Evolutionary conservation across 1,284 basidiomycete species (phyloP).

Genomic region (Ustilago curta): DNA sequence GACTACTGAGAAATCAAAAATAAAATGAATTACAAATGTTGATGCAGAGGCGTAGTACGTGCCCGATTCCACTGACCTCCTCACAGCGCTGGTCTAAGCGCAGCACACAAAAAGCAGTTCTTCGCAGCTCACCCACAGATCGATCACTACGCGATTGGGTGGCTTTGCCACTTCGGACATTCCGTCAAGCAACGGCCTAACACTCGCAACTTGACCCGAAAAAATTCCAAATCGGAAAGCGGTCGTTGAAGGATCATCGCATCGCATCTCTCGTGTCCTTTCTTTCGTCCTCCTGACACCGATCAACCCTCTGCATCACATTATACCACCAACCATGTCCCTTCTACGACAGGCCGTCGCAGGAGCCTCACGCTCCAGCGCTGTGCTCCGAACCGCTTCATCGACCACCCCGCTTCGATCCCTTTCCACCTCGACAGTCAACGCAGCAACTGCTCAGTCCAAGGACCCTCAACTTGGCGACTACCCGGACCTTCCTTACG

Average conservation of each 20-base stretch:
- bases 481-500: constrained; percentile 63
- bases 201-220: constrained; percentile 2
- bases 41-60: too few relatives aligned
- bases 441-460: constrained; percentile 1
- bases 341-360: constrained; percentile 44
- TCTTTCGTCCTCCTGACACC: constrained; percentile 2
- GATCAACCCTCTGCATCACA: not conserved
- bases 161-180: too few relatives aligned
- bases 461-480: constrained; percentile 68
- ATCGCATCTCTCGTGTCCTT: constrained; percentile 19
- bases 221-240: not conserved
- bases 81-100: constrained; percentile 34
- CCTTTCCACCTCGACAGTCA: constrained; percentile 33
- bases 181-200: constrained; percentile 5
- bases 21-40: too few relatives aligned
- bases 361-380: constrained; percentile 36
- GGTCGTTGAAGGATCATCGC: constrained; percentile 18
- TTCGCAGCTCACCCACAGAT: constrained; percentile 8
- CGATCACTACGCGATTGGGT: constrained; percentile 14
- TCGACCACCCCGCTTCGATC: constrained; percentile 16
- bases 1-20: too few relatives aligned
- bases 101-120: constrained; percentile 3
- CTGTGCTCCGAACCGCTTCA: constrained; percentile 17
- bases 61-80: too few relatives aligned
- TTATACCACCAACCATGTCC: constrained; percentile 30